A percentile compares a stretch with the other conserved stretches of the same genome.
Evolutionary conservation across 2,329 filamentous ascomycete genomes (phyloP).

Genomic region (Aspergillus texensis): DNA sequence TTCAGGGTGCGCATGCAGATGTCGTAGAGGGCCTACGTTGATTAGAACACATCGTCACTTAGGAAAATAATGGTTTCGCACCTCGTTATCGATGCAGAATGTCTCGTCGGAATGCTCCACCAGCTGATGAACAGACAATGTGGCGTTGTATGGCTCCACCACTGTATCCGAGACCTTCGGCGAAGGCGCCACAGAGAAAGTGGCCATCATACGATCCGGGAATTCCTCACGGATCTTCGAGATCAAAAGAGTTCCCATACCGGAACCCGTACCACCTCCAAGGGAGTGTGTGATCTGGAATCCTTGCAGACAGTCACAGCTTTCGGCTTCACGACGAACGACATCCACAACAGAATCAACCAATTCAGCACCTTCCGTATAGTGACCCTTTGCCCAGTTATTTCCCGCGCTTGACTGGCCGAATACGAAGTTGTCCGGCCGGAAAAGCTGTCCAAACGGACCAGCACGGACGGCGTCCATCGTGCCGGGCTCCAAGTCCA

Average conservation of each 20-base stretch:
- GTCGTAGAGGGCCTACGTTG: slow-evolving; percentile 81
- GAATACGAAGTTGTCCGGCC: slow-evolving; percentile 99
- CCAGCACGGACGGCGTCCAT: slow-evolving; percentile 99
- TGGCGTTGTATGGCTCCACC: slow-evolving; percentile 99
- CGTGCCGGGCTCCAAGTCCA: slow-evolving; percentile 98
- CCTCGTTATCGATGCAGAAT: slow-evolving; percentile 99
- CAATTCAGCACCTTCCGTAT: slow-evolving; percentile 98
- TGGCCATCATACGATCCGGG: slow-evolving; percentile 99
- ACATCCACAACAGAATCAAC: slow-evolving; percentile 98
- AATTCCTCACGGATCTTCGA: slow-evolving; percentile 99
- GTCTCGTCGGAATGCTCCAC: slow-evolving; percentile 99
- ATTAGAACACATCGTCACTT: slow-evolving; percentile 5
- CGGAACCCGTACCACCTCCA: slow-evolving; percentile 99
- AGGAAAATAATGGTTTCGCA: slow-evolving; percentile 30
- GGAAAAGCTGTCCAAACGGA: slow-evolving; percentile 98
- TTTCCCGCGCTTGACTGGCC: slow-evolving; percentile 99
- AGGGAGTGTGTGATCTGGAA: slow-evolving; percentile 99
- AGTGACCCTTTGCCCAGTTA: slow-evolving; percentile 99
- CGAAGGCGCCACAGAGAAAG: slow-evolving; percentile 97
- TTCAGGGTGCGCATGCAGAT: slow-evolving; percentile 99
- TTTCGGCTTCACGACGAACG: slow-evolving; percentile 97
- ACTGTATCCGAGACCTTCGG: slow-evolving; percentile 99
- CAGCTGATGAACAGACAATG: slow-evolving; percentile 96
- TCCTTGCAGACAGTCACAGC: slow-evolving; percentile 98
- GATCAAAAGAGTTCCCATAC: slow-evolving; percentile 99